A percentile compares a stretch with the other conserved stretches of the same genome.
Evolutionary conservation across 1,139 yeast species (phyloP).

Genomic region (Debaryomycetaceae sp.): DNA sequence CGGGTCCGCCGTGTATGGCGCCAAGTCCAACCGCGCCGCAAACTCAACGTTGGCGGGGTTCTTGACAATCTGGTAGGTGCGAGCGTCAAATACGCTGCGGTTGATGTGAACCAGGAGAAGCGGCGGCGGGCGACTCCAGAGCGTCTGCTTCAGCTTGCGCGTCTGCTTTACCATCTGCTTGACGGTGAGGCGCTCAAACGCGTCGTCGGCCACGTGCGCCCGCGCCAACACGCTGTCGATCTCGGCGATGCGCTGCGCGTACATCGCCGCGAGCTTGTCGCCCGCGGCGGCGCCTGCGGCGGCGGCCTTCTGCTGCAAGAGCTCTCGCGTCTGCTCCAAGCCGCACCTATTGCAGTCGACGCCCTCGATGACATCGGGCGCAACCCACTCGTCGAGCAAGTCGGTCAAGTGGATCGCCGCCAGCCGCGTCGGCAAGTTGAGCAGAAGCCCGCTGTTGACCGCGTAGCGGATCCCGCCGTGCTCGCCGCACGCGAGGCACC

Average conservation of each 20-base stretch:
- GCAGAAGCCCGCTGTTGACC: conserved; percentile 74
- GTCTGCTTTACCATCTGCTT: conserved; percentile 72
- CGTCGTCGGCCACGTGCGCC: conserved; percentile 75
- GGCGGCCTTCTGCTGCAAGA: conserved; percentile 38
- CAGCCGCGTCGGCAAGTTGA: conserved; percentile 49
- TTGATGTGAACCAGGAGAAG: conserved; percentile 81
- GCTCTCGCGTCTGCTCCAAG: conserved; percentile 53
- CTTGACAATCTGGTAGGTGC: conserved; percentile 77
- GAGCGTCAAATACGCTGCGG: conserved; percentile 86
- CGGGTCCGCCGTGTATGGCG: conserved; percentile 67
- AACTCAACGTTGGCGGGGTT: conserved; percentile 79
- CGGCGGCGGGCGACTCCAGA: conserved; percentile 80
- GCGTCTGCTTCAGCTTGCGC: conserved; percentile 77
- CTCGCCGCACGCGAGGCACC: conserved; percentile 86
- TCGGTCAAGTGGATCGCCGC: conserved; percentile 42
- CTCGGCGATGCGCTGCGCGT: conserved; percentile 47
- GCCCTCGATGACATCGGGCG: conserved; percentile 82
- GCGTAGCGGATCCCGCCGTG: conserved; percentile 87
- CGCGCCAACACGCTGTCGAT: conserved; percentile 56
- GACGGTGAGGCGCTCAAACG: conserved; percentile 68
- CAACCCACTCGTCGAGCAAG: conserved; percentile 66
- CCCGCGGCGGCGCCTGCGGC: conserved; percentile 1
- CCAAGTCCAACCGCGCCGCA: conserved; percentile 62
- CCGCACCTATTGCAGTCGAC: conserved; percentile 94
- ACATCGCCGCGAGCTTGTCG: conserved; percentile 41